phyloP scores from a whole-genome alignment of 106 monocot genomes.

The Dendrobium officinale region DNA sequence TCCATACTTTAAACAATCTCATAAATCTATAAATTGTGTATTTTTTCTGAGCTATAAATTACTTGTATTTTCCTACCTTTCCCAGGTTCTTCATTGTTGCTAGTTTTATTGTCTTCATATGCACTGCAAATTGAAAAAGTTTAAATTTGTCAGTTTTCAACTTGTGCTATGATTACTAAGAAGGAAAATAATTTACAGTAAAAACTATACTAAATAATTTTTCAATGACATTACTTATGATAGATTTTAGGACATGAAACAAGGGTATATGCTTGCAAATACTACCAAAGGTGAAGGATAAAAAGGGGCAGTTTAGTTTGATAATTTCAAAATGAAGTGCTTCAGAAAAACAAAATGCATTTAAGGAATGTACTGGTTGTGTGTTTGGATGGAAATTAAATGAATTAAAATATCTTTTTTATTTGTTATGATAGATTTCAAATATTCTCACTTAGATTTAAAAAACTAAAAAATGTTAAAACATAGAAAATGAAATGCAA shows the following conservation, averaged over 20 bases:
- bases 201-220: too few species aligned
- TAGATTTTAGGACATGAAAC: too few species aligned
- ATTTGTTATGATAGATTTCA: too few species aligned
- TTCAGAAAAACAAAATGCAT: constrained; percentile 57
- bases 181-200: background rate
- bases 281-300: too few species aligned
- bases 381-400: constrained; percentile 28
- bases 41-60: background rate
- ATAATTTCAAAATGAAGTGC: background rate
- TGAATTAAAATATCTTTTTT: too few species aligned
- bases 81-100: background rate
- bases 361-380: constrained; percentile 66
- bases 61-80: background rate
- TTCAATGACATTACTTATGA: too few species aligned
- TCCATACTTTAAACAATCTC: too few species aligned
- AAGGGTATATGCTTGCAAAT: too few species aligned
- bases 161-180: background rate
- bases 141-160: too few species aligned
- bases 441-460: too few species aligned
- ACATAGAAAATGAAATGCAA: too few species aligned
- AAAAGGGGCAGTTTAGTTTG: background rate
- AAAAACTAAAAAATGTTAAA: too few species aligned
- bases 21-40: background rate
- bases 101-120: background rate
- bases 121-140: background rate